Evolutionary conservation across 331 rosid species (phyloP).

Genomic region (Quercus phellos): DNA sequence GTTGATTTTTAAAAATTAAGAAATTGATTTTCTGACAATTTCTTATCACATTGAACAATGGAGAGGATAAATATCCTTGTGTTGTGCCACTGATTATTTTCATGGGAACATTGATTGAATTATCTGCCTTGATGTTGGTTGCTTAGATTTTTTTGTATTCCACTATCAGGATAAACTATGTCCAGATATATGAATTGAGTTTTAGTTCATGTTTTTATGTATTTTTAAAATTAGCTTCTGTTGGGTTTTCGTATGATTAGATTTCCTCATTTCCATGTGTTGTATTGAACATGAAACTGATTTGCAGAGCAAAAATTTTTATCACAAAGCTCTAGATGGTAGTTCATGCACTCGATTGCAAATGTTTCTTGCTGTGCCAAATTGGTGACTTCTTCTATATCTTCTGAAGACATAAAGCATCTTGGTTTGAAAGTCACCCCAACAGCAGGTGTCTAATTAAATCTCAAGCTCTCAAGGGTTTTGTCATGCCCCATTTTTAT

Average conservation of each 20-base stretch:
- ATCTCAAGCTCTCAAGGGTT: conserved; percentile 1
- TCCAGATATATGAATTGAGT: conserved; percentile 8
- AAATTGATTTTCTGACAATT: background rate
- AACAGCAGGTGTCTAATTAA: background rate
- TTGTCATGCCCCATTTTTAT: conserved; percentile 8
- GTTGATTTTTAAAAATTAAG: background rate
- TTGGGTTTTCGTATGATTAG: background rate
- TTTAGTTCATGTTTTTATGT: background rate
- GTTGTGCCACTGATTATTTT: background rate
- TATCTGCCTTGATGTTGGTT: background rate
- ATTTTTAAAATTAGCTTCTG: background rate
- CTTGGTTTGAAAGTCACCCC: background rate
- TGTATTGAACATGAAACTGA: conserved; percentile 10
- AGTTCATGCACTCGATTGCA: background rate
- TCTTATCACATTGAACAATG: background rate
- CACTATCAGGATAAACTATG: background rate
- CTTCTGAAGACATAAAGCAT: background rate
- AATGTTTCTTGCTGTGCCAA: conserved; percentile 5
- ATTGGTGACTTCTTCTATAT: background rate
- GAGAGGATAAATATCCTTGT: background rate
- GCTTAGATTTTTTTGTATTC: background rate
- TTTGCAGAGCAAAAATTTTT: background rate
- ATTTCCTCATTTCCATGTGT: conserved; percentile 2
- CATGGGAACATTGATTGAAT: background rate
- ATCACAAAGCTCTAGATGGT: background rate